Evolutionary conservation across 2,329 filamentous ascomycete genomes (phyloP).

Genomic region (Aspergillus fructus): DNA sequence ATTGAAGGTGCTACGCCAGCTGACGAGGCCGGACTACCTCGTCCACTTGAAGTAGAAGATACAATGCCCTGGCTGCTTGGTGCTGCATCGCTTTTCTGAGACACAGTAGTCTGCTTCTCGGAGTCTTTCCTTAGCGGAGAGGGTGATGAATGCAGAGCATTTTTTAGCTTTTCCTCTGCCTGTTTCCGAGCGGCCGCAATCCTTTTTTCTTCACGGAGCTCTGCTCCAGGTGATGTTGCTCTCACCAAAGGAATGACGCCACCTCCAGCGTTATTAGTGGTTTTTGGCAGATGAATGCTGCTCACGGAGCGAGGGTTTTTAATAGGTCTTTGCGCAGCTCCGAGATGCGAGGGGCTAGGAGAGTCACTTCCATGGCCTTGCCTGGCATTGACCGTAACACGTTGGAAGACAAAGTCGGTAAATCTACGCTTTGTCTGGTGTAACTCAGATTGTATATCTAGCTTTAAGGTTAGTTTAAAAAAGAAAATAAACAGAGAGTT

Average conservation of each 20-base stretch:
- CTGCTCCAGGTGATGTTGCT: constrained; percentile 43
- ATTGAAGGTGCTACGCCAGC: constrained; percentile 21
- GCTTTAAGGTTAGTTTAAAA: constrained; percentile 9
- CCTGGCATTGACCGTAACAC: constrained; percentile 32
- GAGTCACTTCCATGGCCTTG: constrained; percentile 16
- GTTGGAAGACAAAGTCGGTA: constrained; percentile 49
- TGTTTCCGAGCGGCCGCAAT: constrained; percentile 29
- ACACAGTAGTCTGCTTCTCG: background rate
- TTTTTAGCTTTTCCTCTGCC: constrained; percentile 29
- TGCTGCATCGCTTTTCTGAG: background rate
- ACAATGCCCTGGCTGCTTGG: background rate
- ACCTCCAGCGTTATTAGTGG: constrained; percentile 12
- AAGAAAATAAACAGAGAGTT: background rate
- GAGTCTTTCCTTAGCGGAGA: constrained; percentile 5
- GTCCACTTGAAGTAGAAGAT: constrained; percentile 14
- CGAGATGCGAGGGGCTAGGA: constrained; percentile 15
- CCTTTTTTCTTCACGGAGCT: constrained; percentile 37
- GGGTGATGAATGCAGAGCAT: constrained; percentile 26
- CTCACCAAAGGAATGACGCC: constrained; percentile 39
- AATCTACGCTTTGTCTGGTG: constrained; percentile 49
- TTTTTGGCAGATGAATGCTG: constrained; percentile 24
- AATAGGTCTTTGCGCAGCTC: constrained; percentile 26
- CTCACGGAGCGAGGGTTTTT: constrained; percentile 38
- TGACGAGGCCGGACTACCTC: constrained; percentile 20
- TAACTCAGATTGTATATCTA: constrained; percentile 47